Evolutionary conservation across 176 grass and related monocot genomes (phyloP), one percentile per base, ranked within the genome.

Genomic region (Avena eriantha): DNA sequence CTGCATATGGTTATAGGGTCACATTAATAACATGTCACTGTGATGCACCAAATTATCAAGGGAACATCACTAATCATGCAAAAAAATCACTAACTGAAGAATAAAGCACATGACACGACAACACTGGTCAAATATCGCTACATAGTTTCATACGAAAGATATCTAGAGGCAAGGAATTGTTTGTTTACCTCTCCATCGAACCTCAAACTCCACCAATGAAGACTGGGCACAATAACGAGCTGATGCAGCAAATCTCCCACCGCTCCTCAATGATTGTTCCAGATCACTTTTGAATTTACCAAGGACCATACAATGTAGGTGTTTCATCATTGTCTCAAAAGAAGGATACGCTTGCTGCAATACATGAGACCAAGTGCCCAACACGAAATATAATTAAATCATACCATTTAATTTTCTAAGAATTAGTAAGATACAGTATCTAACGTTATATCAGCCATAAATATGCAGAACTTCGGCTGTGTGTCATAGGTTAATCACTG

Each of bases 271-370:
- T 56, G 89, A 92, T 71, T 90, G 56, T 48, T 90, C 91, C 29
- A 98, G 85, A 87, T 95, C 85, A 63, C 10, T 87, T 91, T 87
- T 98, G 88, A 95, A 98, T 81, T 98, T 98, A 60, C 88, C 80
- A 19, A 98, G 83, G 56, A 79, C 80, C 73, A 65, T 79, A 69
- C 69, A 26, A 81, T 92, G 86, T 43, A 98, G 48, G 56, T 95
- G 86, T 73, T 92, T 90, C 71, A 98, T 47, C 86, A 93, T 33
- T 72, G 46, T 80, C 59, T 93, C 85, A 21, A 93, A 88, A 83
- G 91, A 59, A 77, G 91, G 87, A 87, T 90, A 73, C 19, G 84
- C 72, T 79, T 82, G 75, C 95, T 98, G 76, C 77, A 89, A 91
- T 63, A 34, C 19, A 53, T 75, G 65, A 49, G 74, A 91, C 69